Evolutionary conservation across 352 stramenopile genomes (phyloP), one percentile per base, ranked within the genome.

Genomic region (Elongisporangium senticosum): DNA sequence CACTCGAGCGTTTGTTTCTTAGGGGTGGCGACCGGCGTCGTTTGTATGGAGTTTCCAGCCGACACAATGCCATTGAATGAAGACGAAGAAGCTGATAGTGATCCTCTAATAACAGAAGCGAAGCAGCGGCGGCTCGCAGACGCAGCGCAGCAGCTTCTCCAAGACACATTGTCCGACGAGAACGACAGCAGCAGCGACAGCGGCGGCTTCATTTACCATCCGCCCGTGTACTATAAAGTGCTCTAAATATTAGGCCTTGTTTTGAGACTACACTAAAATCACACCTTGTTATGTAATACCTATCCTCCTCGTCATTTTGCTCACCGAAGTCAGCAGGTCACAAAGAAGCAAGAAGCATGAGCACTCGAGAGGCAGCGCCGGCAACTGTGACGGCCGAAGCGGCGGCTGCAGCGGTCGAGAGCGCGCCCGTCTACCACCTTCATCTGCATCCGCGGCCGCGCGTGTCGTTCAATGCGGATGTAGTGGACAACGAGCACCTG

Each of bases 401-500:
- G 3, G 37, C 58, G 1, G 55, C 55, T 15, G 60, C 22, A 1
- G 64, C 72, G 49, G 55, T 10, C 13, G 33, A 43, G 13, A 43
- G 11, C 4, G 33, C 69, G 13, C 68, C 65, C 26, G 69, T 89
- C 51, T 93, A 93, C 62, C 74, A 66, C 49, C 58, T 95, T 15
- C 81, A 90, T 20, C 66, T 97, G 47, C 76, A 90, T 57, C 85
- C 90, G 48, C 86, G 88, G 21, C 65, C 77, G 23, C 88, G 76
- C 40, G 89, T 98, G 59, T 88, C 74, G 37, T 98, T 96, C 62
- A 80, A 92, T 43, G 87, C 94, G 10, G 89, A 80, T 52, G 86
- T 95, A 15, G 83, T 98, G 52, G 89, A 98, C 67, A 98, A 98
- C 73, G 91, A 98, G 63, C 83, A 96, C 59, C 86, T 97, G 47